These are phyloP conservation scores for Xylaria grammica DNA, from an alignment of 495 filamentous ascomycete species.

Conservation along the genomic window DNA sequence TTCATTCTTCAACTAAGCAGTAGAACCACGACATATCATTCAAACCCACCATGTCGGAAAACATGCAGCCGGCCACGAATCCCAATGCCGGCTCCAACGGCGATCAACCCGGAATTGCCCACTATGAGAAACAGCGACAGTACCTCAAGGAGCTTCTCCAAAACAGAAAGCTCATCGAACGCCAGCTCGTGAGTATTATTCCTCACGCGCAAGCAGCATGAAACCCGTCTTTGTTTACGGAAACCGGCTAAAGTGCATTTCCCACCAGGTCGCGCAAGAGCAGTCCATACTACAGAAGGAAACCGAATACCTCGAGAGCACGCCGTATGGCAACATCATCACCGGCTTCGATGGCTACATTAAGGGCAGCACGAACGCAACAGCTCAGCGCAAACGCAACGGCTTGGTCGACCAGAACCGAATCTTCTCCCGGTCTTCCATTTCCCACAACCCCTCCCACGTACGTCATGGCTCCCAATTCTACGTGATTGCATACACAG, in stretches of 20 bases:
- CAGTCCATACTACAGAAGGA: slow-evolving; percentile 86
- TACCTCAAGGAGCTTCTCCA: slow-evolving; percentile 55
- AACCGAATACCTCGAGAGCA: slow-evolving; percentile 87
- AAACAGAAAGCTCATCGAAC: slow-evolving; percentile 49
- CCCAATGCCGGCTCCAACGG: slow-evolving; percentile 35
- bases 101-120: slow-evolving; percentile 49
- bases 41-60: slow-evolving; percentile 58
- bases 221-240: neutral
- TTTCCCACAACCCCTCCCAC: slow-evolving; percentile 57
- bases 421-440: slow-evolving; percentile 64
- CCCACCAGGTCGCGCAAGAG: slow-evolving; percentile 55
- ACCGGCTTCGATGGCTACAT: slow-evolving; percentile 97
- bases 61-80: slow-evolving; percentile 45
- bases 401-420: slow-evolving; percentile 57
- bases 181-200: slow-evolving; percentile 48
- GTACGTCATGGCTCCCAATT: slow-evolving; percentile 38
- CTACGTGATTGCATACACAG: slow-evolving; percentile 6
- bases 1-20: neutral
- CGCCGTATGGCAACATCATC: slow-evolving; percentile 91
- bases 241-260: slow-evolving; percentile 4
- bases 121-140: slow-evolving; percentile 56
- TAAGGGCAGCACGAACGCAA: slow-evolving; percentile 68
- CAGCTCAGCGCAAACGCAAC: slow-evolving; percentile 55
- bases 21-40: neutral
- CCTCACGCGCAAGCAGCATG: neutral